These are phyloP conservation scores for Daldinia decipiens DNA, from an alignment of 495 filamentous ascomycete species.

Conservation along the genomic window DNA sequence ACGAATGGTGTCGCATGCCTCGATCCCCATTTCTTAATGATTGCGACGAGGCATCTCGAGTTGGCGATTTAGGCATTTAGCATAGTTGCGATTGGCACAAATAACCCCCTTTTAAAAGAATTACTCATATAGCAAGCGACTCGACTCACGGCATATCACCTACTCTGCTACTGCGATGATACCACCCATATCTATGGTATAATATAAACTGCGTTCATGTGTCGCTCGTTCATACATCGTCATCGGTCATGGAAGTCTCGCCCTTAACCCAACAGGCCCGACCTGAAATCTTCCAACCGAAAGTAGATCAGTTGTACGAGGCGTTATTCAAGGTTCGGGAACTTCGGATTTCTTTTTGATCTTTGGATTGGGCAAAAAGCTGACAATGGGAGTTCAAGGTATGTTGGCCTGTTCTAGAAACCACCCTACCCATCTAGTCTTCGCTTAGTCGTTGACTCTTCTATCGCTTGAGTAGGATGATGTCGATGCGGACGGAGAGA, in stretches of 20 bases:
- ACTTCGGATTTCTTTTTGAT: slow-evolving; percentile 33
- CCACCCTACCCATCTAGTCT: slow-evolving; percentile 8
- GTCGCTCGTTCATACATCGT: slow-evolving; percentile 18
- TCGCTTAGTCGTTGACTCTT: slow-evolving; percentile 22
- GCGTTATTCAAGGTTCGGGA: slow-evolving; percentile 79
- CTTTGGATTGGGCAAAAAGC: slow-evolving; percentile 33
- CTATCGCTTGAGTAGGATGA: slow-evolving; percentile 51
- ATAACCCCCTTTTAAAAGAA: not conserved
- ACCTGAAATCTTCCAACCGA: slow-evolving; percentile 90
- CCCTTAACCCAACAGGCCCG: slow-evolving; percentile 93
- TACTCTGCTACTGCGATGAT: not conserved
- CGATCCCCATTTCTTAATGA: not conserved
- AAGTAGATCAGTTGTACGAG: slow-evolving; percentile 91
- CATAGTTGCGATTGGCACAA: not conserved
- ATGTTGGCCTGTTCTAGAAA: slow-evolving; percentile 27
- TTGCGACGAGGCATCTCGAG: not conserved
- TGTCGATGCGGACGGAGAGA: slow-evolving; percentile 67
- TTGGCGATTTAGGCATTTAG: not conserved
- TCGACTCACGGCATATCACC: not conserved
- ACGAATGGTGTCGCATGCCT: slow-evolving; percentile 23
- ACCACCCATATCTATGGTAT: slow-evolving; percentile 3
- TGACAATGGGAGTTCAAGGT: slow-evolving; percentile 46
- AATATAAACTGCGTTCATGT: slow-evolving; percentile 14
- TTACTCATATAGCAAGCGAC: not conserved
- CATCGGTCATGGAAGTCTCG: slow-evolving; percentile 78